Percentiles rank a stretch among this genome's conserved stretches.
phyloP scores from a whole-genome alignment of 2,329 filamentous ascomycete genomes.

The Coniochaeta ligniaria region DNA sequence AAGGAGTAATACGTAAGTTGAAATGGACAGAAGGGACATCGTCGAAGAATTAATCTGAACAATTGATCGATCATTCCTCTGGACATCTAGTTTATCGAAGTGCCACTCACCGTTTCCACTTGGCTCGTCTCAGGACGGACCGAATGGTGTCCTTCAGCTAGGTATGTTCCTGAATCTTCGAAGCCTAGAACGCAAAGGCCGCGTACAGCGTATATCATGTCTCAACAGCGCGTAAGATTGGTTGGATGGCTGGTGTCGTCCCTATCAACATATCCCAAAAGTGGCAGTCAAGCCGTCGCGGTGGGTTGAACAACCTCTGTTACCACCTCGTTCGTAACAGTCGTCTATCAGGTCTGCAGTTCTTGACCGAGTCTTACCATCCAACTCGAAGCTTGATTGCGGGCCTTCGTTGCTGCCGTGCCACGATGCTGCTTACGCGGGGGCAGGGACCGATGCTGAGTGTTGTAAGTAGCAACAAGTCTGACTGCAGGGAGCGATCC shows the following conservation, averaged over 20 bases:
- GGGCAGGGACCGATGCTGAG: neutral
- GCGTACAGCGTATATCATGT: neutral
- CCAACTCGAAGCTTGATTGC: neutral
- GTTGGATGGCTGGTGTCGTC: neutral
- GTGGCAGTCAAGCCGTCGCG: neutral
- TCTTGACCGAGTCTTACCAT: neutral
- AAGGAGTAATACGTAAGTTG: neutral
- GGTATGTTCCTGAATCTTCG: neutral
- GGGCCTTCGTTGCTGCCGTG: neutral
- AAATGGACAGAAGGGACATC: too few species aligned
- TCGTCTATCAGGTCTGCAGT: neutral
- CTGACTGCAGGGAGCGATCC: neutral
- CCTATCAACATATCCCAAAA: neutral
- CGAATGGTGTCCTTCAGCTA: neutral
- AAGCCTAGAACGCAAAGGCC: neutral
- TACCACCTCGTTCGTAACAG: neutral
- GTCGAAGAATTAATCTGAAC: too few species aligned
- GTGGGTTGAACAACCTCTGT: neutral
- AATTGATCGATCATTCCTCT: neutral
- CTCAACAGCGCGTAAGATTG: too few species aligned
- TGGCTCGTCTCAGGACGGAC: neutral
- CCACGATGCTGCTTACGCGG: neutral
- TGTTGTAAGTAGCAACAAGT: neutral
- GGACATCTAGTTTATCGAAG: neutral
- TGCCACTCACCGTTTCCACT: neutral